These are phyloP conservation scores for Lentinula detonsa DNA, from an alignment of 768 basidiomycete genomes.

Conservation along the genomic window DNA sequence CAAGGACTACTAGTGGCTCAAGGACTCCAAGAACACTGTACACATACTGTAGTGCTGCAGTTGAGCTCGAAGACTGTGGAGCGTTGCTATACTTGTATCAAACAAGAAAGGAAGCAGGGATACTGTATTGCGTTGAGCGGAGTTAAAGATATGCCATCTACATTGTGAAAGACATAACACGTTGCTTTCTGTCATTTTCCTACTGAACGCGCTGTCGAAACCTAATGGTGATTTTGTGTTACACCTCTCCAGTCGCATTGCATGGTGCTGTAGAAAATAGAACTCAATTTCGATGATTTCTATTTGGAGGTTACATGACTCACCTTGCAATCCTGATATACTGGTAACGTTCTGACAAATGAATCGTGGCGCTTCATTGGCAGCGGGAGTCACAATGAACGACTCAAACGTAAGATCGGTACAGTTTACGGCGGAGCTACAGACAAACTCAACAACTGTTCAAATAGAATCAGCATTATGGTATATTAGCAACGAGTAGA, in stretches of 20 bases:
- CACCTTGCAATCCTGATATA: constrained; percentile 22
- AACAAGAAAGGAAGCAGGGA: too few species aligned
- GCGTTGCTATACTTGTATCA: too few species aligned
- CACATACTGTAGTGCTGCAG: too few species aligned
- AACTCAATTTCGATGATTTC: not conserved
- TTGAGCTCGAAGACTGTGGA: too few species aligned
- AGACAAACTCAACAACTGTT: constrained; percentile 44
- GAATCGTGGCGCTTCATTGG: constrained; percentile 26
- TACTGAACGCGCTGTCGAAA: too few species aligned
- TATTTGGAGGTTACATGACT: not conserved
- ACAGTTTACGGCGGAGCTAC: constrained; percentile 43
- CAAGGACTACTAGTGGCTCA: too few species aligned
- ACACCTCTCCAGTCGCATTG: not conserved
- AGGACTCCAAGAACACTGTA: too few species aligned
- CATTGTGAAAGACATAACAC: too few species aligned
- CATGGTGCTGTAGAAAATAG: not conserved
- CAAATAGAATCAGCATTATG: not conserved
- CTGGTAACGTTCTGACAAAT: constrained; percentile 43
- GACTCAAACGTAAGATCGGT: constrained; percentile 33
- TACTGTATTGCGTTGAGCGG: too few species aligned
- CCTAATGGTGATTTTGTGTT: too few species aligned
- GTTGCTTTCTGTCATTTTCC: not conserved
- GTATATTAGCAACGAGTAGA: not conserved
- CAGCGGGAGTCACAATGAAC: constrained; percentile 33
- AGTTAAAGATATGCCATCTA: too few species aligned